A percentile compares a stretch with the other conserved stretches of the same genome.
These are phyloP conservation scores for Cercis canadensis DNA, from an alignment of 306 rosid species.

Conservation along the genomic window DNA sequence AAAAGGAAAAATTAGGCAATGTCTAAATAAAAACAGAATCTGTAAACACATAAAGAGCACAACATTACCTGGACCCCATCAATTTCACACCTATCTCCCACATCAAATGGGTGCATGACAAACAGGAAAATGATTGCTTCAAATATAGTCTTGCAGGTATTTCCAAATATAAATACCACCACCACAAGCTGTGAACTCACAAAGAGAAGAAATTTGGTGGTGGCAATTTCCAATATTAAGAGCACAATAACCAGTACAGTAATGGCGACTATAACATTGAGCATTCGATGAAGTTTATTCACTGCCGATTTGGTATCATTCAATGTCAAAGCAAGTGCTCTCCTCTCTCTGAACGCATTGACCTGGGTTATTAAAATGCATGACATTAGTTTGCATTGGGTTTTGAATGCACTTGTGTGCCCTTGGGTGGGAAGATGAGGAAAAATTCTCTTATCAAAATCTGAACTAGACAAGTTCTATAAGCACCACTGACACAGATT, in stretches of 20 bases:
- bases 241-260: slow-evolving; percentile 69
- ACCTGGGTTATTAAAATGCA: slow-evolving; percentile 61
- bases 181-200: slow-evolving; percentile 85
- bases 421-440: background rate
- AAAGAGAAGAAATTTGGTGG: slow-evolving; percentile 68
- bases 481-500: background rate
- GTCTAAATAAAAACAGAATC: background rate
- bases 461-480: background rate
- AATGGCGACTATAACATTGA: slow-evolving; percentile 68
- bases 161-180: slow-evolving; percentile 88
- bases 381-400: background rate
- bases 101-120: slow-evolving; percentile 93
- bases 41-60: slow-evolving; percentile 1
- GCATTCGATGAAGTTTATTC: slow-evolving; percentile 78
- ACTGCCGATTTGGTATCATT: slow-evolving; percentile 98
- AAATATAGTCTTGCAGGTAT: slow-evolving; percentile 87
- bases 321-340: slow-evolving; percentile 92
- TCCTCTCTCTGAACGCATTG: slow-evolving; percentile 86
- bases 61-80: slow-evolving; percentile 71
- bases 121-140: slow-evolving; percentile 88
- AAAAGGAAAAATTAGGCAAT: slow-evolving; percentile 31
- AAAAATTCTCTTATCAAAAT: background rate
- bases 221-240: slow-evolving; percentile 74
- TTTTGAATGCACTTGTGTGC: background rate
- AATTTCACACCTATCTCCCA: slow-evolving; percentile 95